Evolutionary conservation across 2,329 filamentous ascomycete species (phyloP).

Genomic region (Fusarium camptoceras): DNA sequence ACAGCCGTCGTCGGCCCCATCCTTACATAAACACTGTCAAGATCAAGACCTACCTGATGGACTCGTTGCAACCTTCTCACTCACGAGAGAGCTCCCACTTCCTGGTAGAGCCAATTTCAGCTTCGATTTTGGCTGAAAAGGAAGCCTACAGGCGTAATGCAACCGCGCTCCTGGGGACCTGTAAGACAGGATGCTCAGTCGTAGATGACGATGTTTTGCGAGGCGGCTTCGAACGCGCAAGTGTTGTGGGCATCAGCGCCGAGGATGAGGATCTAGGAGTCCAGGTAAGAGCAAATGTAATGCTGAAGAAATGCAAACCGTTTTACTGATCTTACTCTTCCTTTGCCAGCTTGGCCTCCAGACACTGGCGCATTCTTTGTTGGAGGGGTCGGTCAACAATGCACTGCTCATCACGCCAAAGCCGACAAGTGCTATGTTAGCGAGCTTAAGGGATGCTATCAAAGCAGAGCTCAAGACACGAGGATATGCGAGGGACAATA

Average conservation of each 20-base stretch:
- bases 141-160: conserved; percentile 54
- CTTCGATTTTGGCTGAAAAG: conserved; percentile 54
- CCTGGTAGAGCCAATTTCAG: conserved; percentile 59
- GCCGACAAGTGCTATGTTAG: conserved; percentile 55
- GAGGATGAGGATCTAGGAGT: conserved; percentile 63
- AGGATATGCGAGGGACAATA: conserved; percentile 33
- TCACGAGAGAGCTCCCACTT: conserved; percentile 62
- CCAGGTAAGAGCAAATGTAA: conserved; percentile 52
- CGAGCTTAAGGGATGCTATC: conserved; percentile 56
- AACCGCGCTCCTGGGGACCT: conserved; percentile 47
- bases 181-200: conserved; percentile 59
- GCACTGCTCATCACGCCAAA: conserved; percentile 64
- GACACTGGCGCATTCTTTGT: conserved; percentile 57
- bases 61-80: background rate
- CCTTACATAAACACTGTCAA: conserved; percentile 2
- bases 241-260: conserved; percentile 65
- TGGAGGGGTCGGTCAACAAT: conserved; percentile 40
- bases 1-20: background rate
- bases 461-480: conserved; percentile 49
- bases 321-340: conserved; percentile 22
- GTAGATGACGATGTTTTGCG: conserved; percentile 62
- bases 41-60: background rate
- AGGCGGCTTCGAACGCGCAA: conserved; percentile 63
- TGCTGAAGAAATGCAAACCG: background rate
- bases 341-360: conserved; percentile 60